Evolutionary conservation across 306 rosid species (phyloP), one percentile per base, ranked within the genome.

Genomic region (Vigna hirtella): DNA sequence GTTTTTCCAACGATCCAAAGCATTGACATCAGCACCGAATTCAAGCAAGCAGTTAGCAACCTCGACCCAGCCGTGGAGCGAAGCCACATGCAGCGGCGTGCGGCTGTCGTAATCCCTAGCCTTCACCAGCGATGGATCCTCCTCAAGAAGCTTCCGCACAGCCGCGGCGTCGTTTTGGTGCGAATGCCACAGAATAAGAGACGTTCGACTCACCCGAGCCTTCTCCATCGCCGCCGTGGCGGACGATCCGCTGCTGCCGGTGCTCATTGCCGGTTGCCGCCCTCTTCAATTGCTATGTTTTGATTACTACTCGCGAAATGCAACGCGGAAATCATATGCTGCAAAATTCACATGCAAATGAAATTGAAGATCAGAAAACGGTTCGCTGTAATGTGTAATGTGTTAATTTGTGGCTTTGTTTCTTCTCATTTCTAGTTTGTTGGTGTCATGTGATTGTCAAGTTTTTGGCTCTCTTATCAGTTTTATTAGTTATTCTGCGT

Each of bases 1-100:
- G 87, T 93, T 93, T 86, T 87, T 90, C 98, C 97, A 93, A 30
- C 96, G 98, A 86, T 93, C 98, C 81, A 88, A 97, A 14, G 98
- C 90, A 89, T 93, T 93, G 81, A 93, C 90, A 71, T 93, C 97
- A 22, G 98, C 97, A 14, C 97, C 98, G 16, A 66, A 79, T 43
- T 93, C 94, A 32, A 93, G 74, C 77, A 93, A 77, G 83, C 91
- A 88, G 30, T 87, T 86, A 22, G 91, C 98, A 56, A 93, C 96
- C 2, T 89, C 89, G 85, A 85, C 82, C 97, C 91, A 91, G 53
- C 97, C 97, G 68, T 87, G 97, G 76, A 93, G 93, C 8, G 98
- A 89, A 0, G 96, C 97, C 15, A 89, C 96, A 13, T 93, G 98
- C 78, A 93, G 96, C 40, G 97, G 98, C 10, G 98, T 93, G 17